phyloP scores from a whole-genome alignment of 164 flowering plant genomes.

The Aristolochia californica region DNA sequence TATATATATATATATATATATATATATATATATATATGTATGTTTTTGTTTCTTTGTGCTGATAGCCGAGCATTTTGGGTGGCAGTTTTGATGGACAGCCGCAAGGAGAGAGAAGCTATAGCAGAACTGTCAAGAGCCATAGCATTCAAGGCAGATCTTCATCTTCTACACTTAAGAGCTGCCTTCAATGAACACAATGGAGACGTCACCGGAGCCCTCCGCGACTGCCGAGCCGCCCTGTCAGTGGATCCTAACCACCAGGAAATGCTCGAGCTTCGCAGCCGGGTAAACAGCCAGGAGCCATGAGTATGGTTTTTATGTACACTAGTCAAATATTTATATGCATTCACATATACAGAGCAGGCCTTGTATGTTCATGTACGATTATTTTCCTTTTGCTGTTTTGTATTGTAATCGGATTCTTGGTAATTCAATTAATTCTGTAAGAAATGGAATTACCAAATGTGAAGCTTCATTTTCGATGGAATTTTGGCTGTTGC shows the following conservation, averaged over 20 bases:
- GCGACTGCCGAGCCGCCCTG: constrained; percentile 95
- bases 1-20: too few relatives aligned
- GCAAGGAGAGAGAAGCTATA: constrained; percentile 86
- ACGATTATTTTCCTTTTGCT: too few relatives aligned
- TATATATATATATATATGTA: too few relatives aligned
- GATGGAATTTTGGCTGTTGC: too few relatives aligned
- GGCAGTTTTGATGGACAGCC: constrained; percentile 95
- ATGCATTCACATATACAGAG: not conserved
- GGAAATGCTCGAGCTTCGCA: constrained; percentile 88
- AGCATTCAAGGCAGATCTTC: constrained; percentile 93
- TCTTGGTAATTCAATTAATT: too few relatives aligned
- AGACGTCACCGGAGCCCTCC: constrained; percentile 58
- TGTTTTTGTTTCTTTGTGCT: too few relatives aligned
- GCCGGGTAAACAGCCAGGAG: constrained; percentile 86
- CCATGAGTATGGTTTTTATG: constrained; percentile 24
- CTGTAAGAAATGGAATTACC: too few relatives aligned
- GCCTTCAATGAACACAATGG: constrained; percentile 90
- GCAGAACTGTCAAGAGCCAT: constrained; percentile 86
- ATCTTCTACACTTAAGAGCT: constrained; percentile 86
- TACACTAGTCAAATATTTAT: constrained; percentile 1
- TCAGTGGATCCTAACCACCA: constrained; percentile 94
- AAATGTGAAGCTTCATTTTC: too few relatives aligned
- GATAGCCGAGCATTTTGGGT: not conserved
- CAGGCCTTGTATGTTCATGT: too few relatives aligned
- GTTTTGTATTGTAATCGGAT: too few relatives aligned